phyloP scores from a whole-genome alignment of 2,329 filamentous ascomycete species.

The Cercospora zeina region DNA sequence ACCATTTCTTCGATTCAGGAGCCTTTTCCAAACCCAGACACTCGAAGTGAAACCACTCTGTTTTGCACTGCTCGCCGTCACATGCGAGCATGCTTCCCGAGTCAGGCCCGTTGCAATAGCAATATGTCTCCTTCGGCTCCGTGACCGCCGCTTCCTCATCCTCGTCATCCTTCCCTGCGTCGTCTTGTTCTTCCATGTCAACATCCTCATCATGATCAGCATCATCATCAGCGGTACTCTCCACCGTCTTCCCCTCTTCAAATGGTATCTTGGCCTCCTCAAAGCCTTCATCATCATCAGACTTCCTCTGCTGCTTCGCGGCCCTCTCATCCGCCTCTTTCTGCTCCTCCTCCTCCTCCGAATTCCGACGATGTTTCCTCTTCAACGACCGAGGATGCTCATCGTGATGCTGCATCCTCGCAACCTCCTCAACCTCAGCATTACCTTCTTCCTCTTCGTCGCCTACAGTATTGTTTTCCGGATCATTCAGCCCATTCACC shows the following conservation, averaged over 20 bases:
- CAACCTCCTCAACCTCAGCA: conserved; percentile 7
- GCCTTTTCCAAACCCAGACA: conserved; percentile 69
- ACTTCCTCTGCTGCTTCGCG: conserved; percentile 16
- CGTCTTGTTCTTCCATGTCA: background rate
- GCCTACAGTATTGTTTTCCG: conserved; percentile 26
- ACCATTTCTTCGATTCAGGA: conserved; percentile 46
- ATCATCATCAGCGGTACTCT: conserved; percentile 2
- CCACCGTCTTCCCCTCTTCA: conserved; percentile 10
- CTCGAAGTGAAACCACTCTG: conserved; percentile 79
- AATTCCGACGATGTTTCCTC: conserved; percentile 14
- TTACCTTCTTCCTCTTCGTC: conserved; percentile 23
- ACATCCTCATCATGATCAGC: conserved; percentile 9
- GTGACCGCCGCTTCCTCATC: background rate
- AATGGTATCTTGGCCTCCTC: conserved; percentile 9
- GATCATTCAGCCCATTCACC: conserved; percentile 37
- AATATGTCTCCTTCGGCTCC: conserved; percentile 19
- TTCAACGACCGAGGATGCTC: conserved; percentile 12
- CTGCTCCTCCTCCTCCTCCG: conserved; percentile 11
- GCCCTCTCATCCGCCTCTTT: conserved; percentile 12
- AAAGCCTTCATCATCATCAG: conserved; percentile 6
- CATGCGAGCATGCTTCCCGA: conserved; percentile 69
- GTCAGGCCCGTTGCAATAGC: conserved; percentile 27
- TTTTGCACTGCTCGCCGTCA: conserved; percentile 72
- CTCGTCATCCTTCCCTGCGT: conserved; percentile 4
- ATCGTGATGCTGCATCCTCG: conserved; percentile 12